Evolutionary conservation across 2,329 filamentous ascomycete species (phyloP), one percentile per base, ranked within the genome.

Genomic region (Diaporthe ilicicola): DNA sequence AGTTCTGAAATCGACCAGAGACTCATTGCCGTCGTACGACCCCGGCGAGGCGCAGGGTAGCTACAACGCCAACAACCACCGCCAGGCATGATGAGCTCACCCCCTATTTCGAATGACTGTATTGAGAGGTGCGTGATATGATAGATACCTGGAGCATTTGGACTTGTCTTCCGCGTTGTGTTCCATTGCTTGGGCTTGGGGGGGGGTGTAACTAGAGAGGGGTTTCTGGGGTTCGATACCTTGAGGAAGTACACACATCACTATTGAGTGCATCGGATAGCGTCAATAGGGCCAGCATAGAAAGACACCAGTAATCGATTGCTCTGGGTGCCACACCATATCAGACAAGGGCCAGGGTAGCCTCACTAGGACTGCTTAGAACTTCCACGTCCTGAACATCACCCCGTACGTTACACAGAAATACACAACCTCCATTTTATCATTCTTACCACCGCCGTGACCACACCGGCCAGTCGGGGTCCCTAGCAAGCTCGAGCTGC

Each of bases 401-500:
- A n/a, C n/a, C n/a, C n/a, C n/a, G n/a, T n/a, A n/a, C n/a, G n/a
- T n/a, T n/a, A n/a, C n/a, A n/a, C n/a, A n/a, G n/a, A n/a, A n/a
- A n/a, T n/a, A n/a, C n/a, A n/a, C n/a, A 50, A 19, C 17, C n/a
- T 19, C n/a, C 19, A 22, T 48, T 15, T n/a, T 9, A 34, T 32
- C 12, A 2, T 15, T 15, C 2, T 42, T 12, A 34, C 19, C 10
- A 22, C 15, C 67, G 59, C 8, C 70, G 59, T 13, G 27, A 22
- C 71, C 71, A 72, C 13, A 37, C 37, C 7, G 68, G 69, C 71
- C 71, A 73, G n/a, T 59, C 64, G 3, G 55, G 34, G 7, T 73
- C 71, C 39, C 71, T 71, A n/a, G 71, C 69, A 19, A 73, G 65
- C 53, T 69, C n/a, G 42, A 71, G 34, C 51, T 73, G 71, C 42